phyloP scores from a whole-genome alignment of 345 rosid genomes.

The Microthlaspi erraticum region DNA sequence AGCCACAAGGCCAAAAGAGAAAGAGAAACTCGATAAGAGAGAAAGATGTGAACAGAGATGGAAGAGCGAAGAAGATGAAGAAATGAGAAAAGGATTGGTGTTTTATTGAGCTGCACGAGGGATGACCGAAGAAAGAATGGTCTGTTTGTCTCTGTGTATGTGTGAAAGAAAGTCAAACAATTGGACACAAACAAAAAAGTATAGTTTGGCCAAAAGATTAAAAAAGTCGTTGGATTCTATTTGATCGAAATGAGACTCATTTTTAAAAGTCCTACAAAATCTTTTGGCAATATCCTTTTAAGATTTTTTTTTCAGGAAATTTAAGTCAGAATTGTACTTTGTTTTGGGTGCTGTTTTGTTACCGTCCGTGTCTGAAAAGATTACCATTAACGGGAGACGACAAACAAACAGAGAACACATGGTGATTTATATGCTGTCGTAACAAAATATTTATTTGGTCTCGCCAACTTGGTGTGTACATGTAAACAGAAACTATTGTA shows the following conservation, averaged over 20 bases:
- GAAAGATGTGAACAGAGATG: constrained; percentile 40
- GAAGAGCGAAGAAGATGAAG: constrained; percentile 18
- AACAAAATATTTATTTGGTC: constrained; percentile 12
- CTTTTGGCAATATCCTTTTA: constrained; percentile 23
- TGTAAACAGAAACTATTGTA: background rate
- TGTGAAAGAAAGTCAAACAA: constrained; percentile 41
- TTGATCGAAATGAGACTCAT: constrained; percentile 14
- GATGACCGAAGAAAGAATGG: constrained; percentile 29
- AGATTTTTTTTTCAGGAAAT: background rate
- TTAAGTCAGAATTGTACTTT: constrained; percentile 22
- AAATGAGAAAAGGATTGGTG: constrained; percentile 30
- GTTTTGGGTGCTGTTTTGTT: constrained; percentile 18
- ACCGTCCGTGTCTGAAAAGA: constrained; percentile 11
- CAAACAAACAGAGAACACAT: constrained; percentile 32
- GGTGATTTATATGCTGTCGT: background rate
- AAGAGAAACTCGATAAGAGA: background rate
- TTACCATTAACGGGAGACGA: constrained; percentile 8
- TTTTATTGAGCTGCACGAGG: constrained; percentile 36
- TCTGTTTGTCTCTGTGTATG: constrained; percentile 17
- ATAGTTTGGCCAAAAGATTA: constrained; percentile 31
- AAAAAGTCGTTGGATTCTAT: constrained; percentile 40
- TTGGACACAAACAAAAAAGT: constrained; percentile 8
- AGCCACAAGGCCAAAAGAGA: background rate
- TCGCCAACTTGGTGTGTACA: background rate
- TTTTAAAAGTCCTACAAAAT: constrained; percentile 15